These are phyloP conservation scores for Ophiocordyceps australis DNA, from an alignment of 2,329 filamentous ascomycete genomes.

Conservation along the genomic window DNA sequence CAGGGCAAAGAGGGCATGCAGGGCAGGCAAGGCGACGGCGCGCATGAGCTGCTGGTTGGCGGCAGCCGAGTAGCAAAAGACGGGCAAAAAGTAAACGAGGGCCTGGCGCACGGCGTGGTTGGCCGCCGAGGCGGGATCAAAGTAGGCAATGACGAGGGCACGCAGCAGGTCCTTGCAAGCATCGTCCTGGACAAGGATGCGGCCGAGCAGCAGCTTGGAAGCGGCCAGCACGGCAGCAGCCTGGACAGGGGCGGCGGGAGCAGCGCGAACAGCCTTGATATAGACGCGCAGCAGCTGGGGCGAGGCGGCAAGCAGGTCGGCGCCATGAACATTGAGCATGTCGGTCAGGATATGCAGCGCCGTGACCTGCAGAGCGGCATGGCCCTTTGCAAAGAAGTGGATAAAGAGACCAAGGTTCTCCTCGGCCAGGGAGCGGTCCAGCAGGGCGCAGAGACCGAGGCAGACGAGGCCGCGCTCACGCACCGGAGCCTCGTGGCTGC, in stretches of 20 bases:
- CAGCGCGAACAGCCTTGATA: conserved; percentile 59
- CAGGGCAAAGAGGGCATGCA: conserved; percentile 58
- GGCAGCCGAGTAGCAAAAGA: conserved; percentile 73
- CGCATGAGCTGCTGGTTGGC: conserved; percentile 76
- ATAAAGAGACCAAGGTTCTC: conserved; percentile 89
- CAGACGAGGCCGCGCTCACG: conserved; percentile 81
- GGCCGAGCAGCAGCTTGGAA: conserved; percentile 71
- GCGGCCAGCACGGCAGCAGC: conserved; percentile 65
- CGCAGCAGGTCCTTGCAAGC: conserved; percentile 60
- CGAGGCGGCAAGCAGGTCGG: conserved; percentile 50
- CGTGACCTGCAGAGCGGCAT: conserved; percentile 75
- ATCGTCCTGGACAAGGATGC: conserved; percentile 53
- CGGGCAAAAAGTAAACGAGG: conserved; percentile 83
- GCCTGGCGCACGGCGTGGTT: conserved; percentile 77
- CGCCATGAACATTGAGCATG: conserved; percentile 76
- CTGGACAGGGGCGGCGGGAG: conserved; percentile 51
- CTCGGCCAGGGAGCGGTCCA: conserved; percentile 80
- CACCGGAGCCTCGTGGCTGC: conserved; percentile 82
- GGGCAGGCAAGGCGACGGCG: conserved; percentile 50
- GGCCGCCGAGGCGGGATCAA: conserved; percentile 62
- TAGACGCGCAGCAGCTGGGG: conserved; percentile 71
- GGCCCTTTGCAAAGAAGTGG: conserved; percentile 88
- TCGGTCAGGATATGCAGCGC: conserved; percentile 85
- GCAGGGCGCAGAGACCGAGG: conserved; percentile 74
- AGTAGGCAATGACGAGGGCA: conserved; percentile 71